Evolutionary conservation across 139 green algal genomes (phyloP).

Genomic region (Dunaliella primolecta): DNA sequence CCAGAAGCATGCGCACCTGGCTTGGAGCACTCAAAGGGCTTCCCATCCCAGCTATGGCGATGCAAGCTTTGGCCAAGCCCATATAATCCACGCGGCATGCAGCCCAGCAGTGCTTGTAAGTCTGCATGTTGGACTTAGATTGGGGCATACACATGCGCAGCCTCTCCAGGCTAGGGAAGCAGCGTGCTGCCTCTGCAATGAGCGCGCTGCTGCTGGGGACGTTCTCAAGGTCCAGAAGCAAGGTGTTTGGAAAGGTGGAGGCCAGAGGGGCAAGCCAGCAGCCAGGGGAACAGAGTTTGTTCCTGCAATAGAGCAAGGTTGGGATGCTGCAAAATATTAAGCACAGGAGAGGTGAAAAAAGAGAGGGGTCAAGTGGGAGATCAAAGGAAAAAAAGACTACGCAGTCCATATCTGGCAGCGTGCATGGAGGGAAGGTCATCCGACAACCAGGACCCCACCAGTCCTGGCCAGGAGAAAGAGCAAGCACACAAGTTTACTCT

Average conservation of each 20-base stretch:
- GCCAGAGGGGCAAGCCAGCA: not conserved
- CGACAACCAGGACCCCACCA: too few species aligned
- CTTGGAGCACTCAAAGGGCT: not conserved
- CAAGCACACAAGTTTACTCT: too few species aligned
- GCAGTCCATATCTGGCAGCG: too few species aligned
- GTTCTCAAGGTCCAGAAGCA: not conserved
- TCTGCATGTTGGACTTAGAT: not conserved
- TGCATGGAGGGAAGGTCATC: too few species aligned
- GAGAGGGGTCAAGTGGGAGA: too few species aligned
- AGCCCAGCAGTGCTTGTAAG: not conserved
- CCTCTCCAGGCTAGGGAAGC: not conserved
- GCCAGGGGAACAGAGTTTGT: not conserved
- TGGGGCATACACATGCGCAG: not conserved
- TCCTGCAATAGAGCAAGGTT: too few species aligned
- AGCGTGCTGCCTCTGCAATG: not conserved
- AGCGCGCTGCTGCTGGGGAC: not conserved
- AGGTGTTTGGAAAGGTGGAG: not conserved
- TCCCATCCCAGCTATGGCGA: not conserved
- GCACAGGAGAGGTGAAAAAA: too few species aligned
- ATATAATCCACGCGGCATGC: not conserved
- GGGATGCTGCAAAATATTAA: too few species aligned
- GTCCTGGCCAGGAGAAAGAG: too few species aligned
- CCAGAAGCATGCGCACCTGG: not conserved
- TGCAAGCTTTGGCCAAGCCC: not conserved
- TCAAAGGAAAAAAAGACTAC: too few species aligned